These are phyloP conservation scores for Saitozyma sp. DNA, from an alignment of 768 basidiomycete genomes.

Conservation along the genomic window DNA sequence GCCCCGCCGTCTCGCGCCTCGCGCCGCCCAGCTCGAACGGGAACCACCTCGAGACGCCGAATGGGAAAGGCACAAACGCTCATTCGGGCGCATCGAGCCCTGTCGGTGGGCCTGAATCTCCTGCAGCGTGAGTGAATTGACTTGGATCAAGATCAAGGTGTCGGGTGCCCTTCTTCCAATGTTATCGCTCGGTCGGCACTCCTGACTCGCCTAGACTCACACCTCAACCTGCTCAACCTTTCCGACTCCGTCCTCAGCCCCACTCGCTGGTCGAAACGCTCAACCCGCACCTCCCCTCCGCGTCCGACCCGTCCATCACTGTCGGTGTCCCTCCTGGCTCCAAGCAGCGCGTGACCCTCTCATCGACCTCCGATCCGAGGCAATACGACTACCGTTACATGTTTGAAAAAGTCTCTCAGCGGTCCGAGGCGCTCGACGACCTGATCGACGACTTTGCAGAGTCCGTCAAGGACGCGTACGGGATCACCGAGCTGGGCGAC, in stretches of 20 bases:
- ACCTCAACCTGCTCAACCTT: slow-evolving; percentile 36
- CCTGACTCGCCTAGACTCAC: slow-evolving; percentile 20
- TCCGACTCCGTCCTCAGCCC: slow-evolving; percentile 43
- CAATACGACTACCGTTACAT: slow-evolving; percentile 67
- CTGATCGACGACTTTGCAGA: slow-evolving; percentile 84
- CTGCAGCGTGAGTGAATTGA: slow-evolving; percentile 13
- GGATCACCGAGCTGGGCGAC: slow-evolving; percentile 73
- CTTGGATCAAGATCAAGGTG: slow-evolving; percentile 1
- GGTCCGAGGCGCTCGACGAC: slow-evolving; percentile 80
- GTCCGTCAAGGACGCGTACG: slow-evolving; percentile 68
- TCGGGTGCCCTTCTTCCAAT: not conserved
- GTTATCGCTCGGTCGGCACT: slow-evolving; percentile 6
- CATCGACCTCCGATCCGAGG: slow-evolving; percentile 40
- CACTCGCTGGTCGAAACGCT: slow-evolving; percentile 53
- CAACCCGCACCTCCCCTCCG: slow-evolving; percentile 50
- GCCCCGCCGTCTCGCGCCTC: slow-evolving; percentile 23
- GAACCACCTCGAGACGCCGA: not conserved
- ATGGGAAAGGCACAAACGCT: too few relatives aligned
- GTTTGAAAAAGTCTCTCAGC: slow-evolving; percentile 84
- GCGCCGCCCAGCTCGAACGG: slow-evolving; percentile 12
- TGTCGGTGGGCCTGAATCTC: slow-evolving; percentile 31
- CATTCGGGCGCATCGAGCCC: slow-evolving; percentile 34
- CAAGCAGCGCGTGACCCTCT: slow-evolving; percentile 44
- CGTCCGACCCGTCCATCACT: slow-evolving; percentile 2
- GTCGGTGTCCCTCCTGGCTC: slow-evolving; percentile 21